These are phyloP conservation scores for Dictyostelium capitatum DNA, from an alignment of 78 protist genomes.

Conservation along the genomic window DNA sequence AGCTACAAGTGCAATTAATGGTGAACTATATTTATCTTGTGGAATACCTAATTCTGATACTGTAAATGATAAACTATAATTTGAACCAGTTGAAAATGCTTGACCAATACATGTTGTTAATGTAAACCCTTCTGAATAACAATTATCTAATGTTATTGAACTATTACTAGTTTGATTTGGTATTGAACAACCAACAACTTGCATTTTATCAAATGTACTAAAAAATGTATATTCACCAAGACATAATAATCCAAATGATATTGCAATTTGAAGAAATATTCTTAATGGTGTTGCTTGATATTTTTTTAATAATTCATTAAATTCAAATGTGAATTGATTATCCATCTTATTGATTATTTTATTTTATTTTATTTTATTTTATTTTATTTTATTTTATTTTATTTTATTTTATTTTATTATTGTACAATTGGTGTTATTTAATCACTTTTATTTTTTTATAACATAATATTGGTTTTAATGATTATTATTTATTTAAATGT, in stretches of 20 bases:
- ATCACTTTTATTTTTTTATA: too few relatives aligned
- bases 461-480: too few relatives aligned
- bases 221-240: not conserved
- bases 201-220: not conserved
- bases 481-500: too few relatives aligned
- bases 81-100: not conserved
- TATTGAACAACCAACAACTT: not conserved
- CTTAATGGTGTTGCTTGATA: not conserved
- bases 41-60: not conserved
- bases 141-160: constrained; percentile 1
- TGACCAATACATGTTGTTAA: not conserved
- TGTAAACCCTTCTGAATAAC: not conserved
- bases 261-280: not conserved
- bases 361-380: not conserved
- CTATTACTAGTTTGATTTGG: not conserved
- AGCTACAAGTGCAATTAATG: not conserved
- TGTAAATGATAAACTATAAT: not conserved
- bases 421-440: too few relatives aligned
- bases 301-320: not conserved
- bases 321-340: constrained; percentile 1
- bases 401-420: not conserved
- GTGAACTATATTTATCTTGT: not conserved
- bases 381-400: not conserved
- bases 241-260: not conserved
- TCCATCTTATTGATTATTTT: not conserved